Conservation (phyloP, 306 rosid genomes). For the Fragaria iinumae region DNA sequence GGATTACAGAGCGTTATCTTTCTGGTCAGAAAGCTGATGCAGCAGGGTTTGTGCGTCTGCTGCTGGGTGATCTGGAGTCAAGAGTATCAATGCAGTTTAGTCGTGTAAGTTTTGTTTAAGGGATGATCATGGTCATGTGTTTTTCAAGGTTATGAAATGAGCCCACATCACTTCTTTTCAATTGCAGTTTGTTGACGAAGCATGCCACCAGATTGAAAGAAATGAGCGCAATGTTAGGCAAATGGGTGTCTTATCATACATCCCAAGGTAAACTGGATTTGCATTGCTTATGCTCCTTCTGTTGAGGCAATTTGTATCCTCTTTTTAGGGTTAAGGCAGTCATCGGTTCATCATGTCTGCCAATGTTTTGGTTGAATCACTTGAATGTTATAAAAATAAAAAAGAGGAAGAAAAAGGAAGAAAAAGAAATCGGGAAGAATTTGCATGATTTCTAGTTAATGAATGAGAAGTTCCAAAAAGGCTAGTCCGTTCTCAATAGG, state of each 20-base stretch:
- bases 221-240: slow-evolving; percentile 81
- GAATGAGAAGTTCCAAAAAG: background rate
- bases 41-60: slow-evolving; percentile 85
- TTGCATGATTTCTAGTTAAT: background rate
- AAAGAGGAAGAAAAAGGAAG: background rate
- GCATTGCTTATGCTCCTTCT: slow-evolving; percentile 15
- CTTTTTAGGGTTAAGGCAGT: background rate
- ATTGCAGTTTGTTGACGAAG: slow-evolving; percentile 87
- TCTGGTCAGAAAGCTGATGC: slow-evolving; percentile 92
- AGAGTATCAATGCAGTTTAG: slow-evolving; percentile 74
- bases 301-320: background rate
- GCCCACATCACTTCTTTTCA: slow-evolving; percentile 21
- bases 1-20: slow-evolving; percentile 90
- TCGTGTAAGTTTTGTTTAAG: slow-evolving; percentile 57
- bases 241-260: slow-evolving; percentile 80
- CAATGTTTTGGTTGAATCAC: background rate
- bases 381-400: background rate
- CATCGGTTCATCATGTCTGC: slow-evolving; percentile 7
- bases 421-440: background rate
- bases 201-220: slow-evolving; percentile 93
- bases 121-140: slow-evolving; percentile 18
- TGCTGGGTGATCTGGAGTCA: slow-evolving; percentile 86
- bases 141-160: slow-evolving; percentile 26
- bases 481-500: background rate
- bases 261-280: slow-evolving; percentile 67